Conservation (phyloP, 1,284 basidiomycete genomes). For the Melampsora larici-populina region DNA sequence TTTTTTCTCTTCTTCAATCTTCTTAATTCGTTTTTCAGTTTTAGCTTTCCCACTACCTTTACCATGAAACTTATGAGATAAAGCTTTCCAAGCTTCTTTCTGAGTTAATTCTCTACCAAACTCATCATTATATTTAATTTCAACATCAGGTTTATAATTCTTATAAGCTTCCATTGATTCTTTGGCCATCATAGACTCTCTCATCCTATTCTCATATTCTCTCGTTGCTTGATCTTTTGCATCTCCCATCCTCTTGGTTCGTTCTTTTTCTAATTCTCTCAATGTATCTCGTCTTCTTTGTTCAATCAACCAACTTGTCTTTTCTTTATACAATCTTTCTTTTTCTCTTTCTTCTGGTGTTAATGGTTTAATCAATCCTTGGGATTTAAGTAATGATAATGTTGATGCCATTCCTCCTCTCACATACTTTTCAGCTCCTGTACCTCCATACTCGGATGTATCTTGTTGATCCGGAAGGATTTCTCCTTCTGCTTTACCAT, state of each 20-base stretch:
- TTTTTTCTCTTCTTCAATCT: too few species aligned
- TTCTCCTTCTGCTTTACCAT: not conserved
- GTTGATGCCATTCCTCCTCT: constrained; percentile 71
- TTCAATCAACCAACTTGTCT: constrained; percentile 85
- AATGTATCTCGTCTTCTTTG: constrained; percentile 71
- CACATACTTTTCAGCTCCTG: constrained; percentile 35
- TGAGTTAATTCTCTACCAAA: constrained; percentile 82
- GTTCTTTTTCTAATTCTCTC: constrained; percentile 71
- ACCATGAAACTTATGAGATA: constrained; percentile 43
- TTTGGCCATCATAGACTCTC: constrained; percentile 86
- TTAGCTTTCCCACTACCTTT: constrained; percentile 42
- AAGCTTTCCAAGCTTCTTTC: constrained; percentile 66
- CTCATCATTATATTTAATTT: constrained; percentile 95
- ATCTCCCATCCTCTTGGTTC: constrained; percentile 34
- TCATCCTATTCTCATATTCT: constrained; percentile 86
- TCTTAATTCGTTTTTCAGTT: constrained; percentile 39
- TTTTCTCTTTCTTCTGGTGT: constrained; percentile 69
- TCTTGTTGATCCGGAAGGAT: constrained; percentile 10
- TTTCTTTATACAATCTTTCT: constrained; percentile 75
- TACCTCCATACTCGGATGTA: constrained; percentile 17
- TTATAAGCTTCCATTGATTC: constrained; percentile 78
- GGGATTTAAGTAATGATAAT: constrained; percentile 79
- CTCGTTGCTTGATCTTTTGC: constrained; percentile 83
- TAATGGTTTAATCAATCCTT: constrained; percentile 75
- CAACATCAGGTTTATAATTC: constrained; percentile 93